Percentiles rank a stretch among this genome's conserved stretches.
phyloP scores from a whole-genome alignment of 495 filamentous ascomycete genomes.

The Melanomma pulvis-pyrius region DNA sequence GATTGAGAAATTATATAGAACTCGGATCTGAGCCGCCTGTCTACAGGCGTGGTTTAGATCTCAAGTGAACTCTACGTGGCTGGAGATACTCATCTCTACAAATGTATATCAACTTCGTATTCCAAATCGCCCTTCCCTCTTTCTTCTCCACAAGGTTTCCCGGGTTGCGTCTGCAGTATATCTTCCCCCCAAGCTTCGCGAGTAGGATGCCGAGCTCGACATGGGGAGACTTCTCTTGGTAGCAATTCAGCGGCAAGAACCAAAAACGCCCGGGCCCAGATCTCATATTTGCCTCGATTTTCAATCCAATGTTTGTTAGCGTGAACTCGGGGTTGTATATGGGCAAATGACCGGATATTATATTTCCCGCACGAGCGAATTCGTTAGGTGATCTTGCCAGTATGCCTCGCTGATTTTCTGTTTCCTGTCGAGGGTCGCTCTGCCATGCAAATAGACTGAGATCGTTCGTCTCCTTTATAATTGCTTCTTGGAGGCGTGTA shows the following conservation, averaged over 20 bases:
- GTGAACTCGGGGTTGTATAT: slow-evolving; percentile 8
- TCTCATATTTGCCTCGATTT: background rate
- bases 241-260: slow-evolving; percentile 1
- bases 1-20: too few relatives aligned
- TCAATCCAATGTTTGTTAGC: slow-evolving; percentile 11
- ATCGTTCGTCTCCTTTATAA: slow-evolving; percentile 18
- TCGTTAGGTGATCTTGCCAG: background rate
- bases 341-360: background rate
- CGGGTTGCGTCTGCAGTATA: background rate
- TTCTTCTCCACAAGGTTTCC: background rate
- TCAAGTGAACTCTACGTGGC: too few relatives aligned
- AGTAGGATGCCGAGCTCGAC: background rate
- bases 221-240: background rate
- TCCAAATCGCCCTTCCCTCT: background rate
- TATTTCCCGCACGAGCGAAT: background rate
- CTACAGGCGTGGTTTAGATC: too few relatives aligned
- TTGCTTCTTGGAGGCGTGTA: slow-evolving; percentile 26
- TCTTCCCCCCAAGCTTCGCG: too few relatives aligned
- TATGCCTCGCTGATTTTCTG: background rate
- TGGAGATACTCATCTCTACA: too few relatives aligned
- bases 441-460: slow-evolving; percentile 14
- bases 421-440: background rate
- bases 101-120: background rate
- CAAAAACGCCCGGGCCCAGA: background rate
- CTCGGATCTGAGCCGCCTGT: too few relatives aligned